phyloP scores from a whole-genome alignment of 2,329 filamentous ascomycete genomes.

The Penicillium sp. region DNA sequence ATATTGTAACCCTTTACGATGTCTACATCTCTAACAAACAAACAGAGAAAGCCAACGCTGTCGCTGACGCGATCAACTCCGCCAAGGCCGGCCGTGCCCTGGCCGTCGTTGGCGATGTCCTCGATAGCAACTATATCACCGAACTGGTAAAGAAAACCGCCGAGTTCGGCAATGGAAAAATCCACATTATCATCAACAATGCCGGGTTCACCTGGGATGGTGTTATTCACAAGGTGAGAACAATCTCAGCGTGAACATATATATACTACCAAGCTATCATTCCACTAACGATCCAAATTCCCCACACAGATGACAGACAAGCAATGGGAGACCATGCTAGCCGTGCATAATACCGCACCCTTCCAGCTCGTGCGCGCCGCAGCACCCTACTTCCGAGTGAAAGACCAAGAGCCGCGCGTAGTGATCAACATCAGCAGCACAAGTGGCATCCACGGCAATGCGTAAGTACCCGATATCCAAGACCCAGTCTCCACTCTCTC shows the following conservation, averaged over 20 bases:
- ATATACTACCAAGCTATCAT: not conserved
- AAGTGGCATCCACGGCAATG: conserved; percentile 79
- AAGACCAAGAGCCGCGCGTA: conserved; percentile 73
- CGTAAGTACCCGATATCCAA: conserved; percentile 38
- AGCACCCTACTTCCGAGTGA: conserved; percentile 83
- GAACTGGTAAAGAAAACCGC: conserved; percentile 72
- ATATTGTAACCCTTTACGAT: too few species aligned
- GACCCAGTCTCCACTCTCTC: not conserved
- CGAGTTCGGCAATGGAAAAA: conserved; percentile 80
- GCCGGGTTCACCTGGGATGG: conserved; percentile 92
- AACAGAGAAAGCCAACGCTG: conserved; percentile 65
- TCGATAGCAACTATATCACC: conserved; percentile 68
- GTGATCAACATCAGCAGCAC: conserved; percentile 85
- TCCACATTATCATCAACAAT: conserved; percentile 89
- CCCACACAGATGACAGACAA: conserved; percentile 69
- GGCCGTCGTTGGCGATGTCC: conserved; percentile 73
- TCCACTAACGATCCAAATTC: conserved; percentile 4
- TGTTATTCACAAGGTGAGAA: conserved; percentile 73
- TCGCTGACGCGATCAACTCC: conserved; percentile 69
- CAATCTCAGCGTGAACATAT: not conserved
- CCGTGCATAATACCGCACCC: conserved; percentile 79
- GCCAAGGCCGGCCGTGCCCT: conserved; percentile 64
- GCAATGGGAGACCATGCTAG: conserved; percentile 86
- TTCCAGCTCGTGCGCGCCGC: conserved; percentile 80
- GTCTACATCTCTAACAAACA: not conserved